Conservation (phyloP, 441 rosid species). For the Theobroma grandiflorum region DNA sequence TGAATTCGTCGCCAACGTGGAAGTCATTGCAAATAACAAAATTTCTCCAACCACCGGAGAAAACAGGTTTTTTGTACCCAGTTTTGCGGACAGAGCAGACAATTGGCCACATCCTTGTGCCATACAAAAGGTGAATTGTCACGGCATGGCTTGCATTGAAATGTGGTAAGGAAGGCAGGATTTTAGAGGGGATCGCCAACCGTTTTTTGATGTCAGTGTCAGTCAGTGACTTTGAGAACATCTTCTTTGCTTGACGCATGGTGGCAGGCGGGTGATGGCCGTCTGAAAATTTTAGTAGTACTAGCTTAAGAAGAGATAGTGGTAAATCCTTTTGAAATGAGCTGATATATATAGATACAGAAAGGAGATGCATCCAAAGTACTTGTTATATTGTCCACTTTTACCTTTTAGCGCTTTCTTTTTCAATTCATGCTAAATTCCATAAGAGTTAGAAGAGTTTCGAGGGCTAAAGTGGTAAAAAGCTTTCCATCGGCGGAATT, state of each 20-base stretch:
- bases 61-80: slow-evolving; percentile 15
- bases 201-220: neutral
- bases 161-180: neutral
- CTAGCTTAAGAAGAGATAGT: neutral
- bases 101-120: neutral
- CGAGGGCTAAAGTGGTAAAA: no score
- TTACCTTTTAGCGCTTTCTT: no score
- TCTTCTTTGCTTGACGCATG: neutral
- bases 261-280: neutral
- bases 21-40: neutral
- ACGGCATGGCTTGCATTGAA: slow-evolving; percentile 1
- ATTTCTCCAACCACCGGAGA: slow-evolving; percentile 10
- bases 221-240: slow-evolving; percentile 12
- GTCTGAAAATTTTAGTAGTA: neutral
- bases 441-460: no score
- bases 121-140: neutral
- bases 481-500: no score
- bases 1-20: neutral
- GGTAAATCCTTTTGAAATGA: neutral
- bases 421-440: no score
- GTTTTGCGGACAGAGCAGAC: slow-evolving; percentile 1
- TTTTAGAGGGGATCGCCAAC: neutral
- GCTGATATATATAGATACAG: no score
- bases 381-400: no score
- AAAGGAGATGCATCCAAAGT: no score